Evolutionary conservation across 2,329 filamentous ascomycete genomes (phyloP), one percentile per base, ranked within the genome.

Genomic region (Pestalotiopsis sp.): DNA sequence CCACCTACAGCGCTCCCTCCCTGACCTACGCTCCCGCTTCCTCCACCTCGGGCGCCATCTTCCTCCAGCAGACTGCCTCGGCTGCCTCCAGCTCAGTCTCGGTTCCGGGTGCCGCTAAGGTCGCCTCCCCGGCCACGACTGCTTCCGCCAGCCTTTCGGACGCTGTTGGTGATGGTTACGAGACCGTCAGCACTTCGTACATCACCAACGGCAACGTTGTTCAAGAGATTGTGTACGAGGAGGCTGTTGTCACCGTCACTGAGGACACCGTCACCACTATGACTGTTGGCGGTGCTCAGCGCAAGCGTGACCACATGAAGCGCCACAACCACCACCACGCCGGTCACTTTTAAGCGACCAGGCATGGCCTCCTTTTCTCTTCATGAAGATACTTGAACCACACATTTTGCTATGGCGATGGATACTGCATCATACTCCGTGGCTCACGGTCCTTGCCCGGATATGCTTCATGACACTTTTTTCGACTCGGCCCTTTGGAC

Each of bases 191-290:
- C 76, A 91, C 88, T 4, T 78, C 88, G 72, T 89, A 83, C 70
- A 70, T 85, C 61, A 90, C 87, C 20, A 79, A 80, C 9, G 83
- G 83, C 65, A 81, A 82, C 59, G 73, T 83, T 6, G 85, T 91
- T 13, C 83, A 82, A 70, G 85, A 90, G 79, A 83, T 91, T 25
- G 77, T 89, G 13, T 88, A 86, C 84, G 84, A 87, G 66, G 83
- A 90, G 78, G 82, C 86, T 60, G 74, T 84, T 4, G 83, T 89
- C 36, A 88, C 84, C 65, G 85, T 88, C 17, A 88, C 85, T 0
- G 78, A 84, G 67, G 76, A 82, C 31, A 75, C 80, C 14, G 80
- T 81, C 27, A 76, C 79, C 25, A 82, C 82, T 2, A 76, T 80
- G 4, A 84, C 84, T 0, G 78, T 82, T 9, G 38, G 41, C 17